Base-by-base conservation (phyloP, 2,329 filamentous ascomycete genomes). In the Fusarium sp. region DNA sequence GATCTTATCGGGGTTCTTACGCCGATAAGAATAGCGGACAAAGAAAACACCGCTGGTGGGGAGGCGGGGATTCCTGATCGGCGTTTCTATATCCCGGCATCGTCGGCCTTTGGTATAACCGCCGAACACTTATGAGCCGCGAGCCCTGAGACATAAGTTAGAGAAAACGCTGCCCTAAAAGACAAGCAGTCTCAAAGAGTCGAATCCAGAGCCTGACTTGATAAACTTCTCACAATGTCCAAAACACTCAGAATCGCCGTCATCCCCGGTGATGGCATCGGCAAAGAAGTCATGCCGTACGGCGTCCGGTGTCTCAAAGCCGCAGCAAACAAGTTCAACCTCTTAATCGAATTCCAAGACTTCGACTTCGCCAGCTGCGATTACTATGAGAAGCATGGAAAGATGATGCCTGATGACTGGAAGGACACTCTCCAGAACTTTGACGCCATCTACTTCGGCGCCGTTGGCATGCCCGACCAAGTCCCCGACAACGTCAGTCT, bases 221-320 rank as follows among this genome's bases (percentile, higher is more conserved):
- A 36, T 3, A 36, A 22, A 3, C 17, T 3, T 15, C 12, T 4
- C 22, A 24, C 3, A 7, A 82, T 92, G 71, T 85, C 72, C 5
- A 78, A 78, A 48, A 38, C 70, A 12, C 62, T 81, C 57, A 78
- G 66, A 14, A 90, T 92, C 69, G 90, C 90, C n/a, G 87, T 85
- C 36, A 91, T 93, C 62, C 90, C 91, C 1, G 92, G 89, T 13
- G 91, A 93, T 77, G 91, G 91, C 61, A 93, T 93, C 68, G 91
- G 92, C 4, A 87, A 87, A 3, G 92, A 93, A 80, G 91, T 93
- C 17, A 89, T 92, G 80, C 83, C 86, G 38, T 90, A 90, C 4
- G 90, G 90, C 5, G 88, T 93, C 10, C 83, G 85, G 34, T 91
- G 90, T 15, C 84, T 93, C 55, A 81, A 91, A 75, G 85, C 86